Conservation (phyloP, 164 flowering plant genomes). For the Stephania yunnanensis region DNA sequence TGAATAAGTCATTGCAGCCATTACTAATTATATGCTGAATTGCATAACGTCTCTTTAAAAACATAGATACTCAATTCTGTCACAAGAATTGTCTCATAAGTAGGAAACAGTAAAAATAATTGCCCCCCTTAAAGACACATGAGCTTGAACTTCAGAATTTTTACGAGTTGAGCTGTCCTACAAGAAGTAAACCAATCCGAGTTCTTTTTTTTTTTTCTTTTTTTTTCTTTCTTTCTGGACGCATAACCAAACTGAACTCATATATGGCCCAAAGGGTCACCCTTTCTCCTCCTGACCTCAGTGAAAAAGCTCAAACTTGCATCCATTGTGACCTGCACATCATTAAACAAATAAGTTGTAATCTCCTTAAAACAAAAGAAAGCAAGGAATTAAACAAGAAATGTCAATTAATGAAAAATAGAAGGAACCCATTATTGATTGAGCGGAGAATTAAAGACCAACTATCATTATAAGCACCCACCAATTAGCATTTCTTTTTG, state of each 20-base stretch:
- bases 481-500: too few relatives aligned
- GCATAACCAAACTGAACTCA: neutral
- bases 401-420: neutral
- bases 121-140: neutral
- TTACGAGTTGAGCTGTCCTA: neutral
- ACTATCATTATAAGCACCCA: neutral
- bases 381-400: neutral
- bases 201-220: too few relatives aligned
- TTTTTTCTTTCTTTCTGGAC: neutral
- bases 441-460: neutral
- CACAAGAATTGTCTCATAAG: neutral
- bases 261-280: neutral
- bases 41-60: neutral
- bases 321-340: constrained; percentile 45
- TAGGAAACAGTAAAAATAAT: neutral
- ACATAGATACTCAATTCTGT: neutral
- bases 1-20: too few relatives aligned
- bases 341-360: neutral
- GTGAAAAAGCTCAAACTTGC: constrained; percentile 37
- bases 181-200: neutral
- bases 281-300: constrained; percentile 10
- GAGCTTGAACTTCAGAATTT: neutral
- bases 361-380: neutral
- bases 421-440: neutral
- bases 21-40: neutral